phyloP scores from a whole-genome alignment of 495 filamentous ascomycete species.

The Xylaria curta region DNA sequence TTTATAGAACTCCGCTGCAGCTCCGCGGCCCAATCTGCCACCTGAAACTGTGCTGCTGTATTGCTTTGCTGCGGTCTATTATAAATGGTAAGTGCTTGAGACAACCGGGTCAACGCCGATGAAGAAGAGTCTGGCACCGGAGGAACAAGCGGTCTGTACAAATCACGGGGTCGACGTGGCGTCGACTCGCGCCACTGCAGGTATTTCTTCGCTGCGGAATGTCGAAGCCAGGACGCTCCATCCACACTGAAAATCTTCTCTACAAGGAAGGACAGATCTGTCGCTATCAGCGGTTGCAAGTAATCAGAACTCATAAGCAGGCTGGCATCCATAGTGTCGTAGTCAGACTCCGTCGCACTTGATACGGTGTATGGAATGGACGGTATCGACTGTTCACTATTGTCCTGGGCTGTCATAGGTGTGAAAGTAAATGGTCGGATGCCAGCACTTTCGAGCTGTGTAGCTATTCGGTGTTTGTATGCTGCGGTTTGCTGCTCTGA shows the following conservation, averaged over 20 bases:
- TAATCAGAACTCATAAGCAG: slow-evolving; percentile 95
- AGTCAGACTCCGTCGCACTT: slow-evolving; percentile 74
- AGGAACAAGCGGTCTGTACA: slow-evolving; percentile 37
- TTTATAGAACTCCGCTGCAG: slow-evolving; percentile 82
- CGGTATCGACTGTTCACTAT: slow-evolving; percentile 28
- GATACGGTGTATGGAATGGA: slow-evolving; percentile 78
- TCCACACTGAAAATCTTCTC: slow-evolving; percentile 77
- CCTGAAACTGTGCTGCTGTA: slow-evolving; percentile 74
- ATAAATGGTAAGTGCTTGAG: slow-evolving; percentile 73
- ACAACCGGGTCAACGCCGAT: slow-evolving; percentile 40
- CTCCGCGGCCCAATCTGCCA: slow-evolving; percentile 90
- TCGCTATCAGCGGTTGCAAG: slow-evolving; percentile 78
- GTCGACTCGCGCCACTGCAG: slow-evolving; percentile 63
- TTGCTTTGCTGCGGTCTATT: slow-evolving; percentile 79
- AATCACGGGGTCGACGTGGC: slow-evolving; percentile 35
- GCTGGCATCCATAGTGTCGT: slow-evolving; percentile 93
- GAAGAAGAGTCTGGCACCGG: slow-evolving; percentile 24
- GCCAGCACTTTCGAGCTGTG: slow-evolving; percentile 64
- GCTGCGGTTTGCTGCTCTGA: slow-evolving; percentile 62
- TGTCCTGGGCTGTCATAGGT: slow-evolving; percentile 23
- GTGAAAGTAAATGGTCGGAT: slow-evolving; percentile 76
- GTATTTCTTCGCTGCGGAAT: slow-evolving; percentile 86
- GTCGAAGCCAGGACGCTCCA: slow-evolving; percentile 83
- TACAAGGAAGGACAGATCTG: slow-evolving; percentile 77
- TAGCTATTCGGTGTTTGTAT: slow-evolving; percentile 67